Evolutionary conservation across 331 rosid genomes (phyloP).

Genomic region (Quercus tomentella): DNA sequence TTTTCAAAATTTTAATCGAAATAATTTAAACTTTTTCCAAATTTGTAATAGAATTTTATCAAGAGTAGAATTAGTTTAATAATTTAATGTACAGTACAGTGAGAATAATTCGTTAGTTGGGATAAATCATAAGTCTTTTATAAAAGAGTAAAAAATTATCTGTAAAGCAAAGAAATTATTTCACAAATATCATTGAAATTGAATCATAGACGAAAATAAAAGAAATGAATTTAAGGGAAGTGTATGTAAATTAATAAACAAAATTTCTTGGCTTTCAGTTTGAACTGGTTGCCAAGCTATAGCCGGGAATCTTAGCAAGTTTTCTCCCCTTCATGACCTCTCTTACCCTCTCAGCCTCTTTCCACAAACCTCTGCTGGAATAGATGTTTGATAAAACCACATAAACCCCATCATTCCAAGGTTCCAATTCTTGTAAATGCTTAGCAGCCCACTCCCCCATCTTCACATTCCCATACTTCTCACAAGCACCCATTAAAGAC

Average conservation of each 20-base stretch:
- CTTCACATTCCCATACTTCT: constrained; percentile 66
- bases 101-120: no score
- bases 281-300: constrained; percentile 51
- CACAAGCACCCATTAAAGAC: constrained; percentile 80
- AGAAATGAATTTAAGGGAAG: no score
- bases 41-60: no score
- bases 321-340: constrained; percentile 45
- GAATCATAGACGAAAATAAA: no score
- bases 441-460: constrained; percentile 81
- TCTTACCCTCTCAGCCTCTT: constrained; percentile 61
- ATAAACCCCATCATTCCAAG: constrained; percentile 68
- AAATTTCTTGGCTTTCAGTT: constrained; percentile 21
- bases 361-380: constrained; percentile 72
- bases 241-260: background rate
- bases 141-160: no score
- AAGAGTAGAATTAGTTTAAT: no score
- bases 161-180: no score
- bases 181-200: no score
- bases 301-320: constrained; percentile 67
- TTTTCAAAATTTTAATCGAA: no score
- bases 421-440: constrained; percentile 71
- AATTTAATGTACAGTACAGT: no score
- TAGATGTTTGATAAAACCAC: constrained; percentile 73
- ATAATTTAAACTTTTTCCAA: no score
- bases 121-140: no score